Conservation (phyloP, 257 asterid species). For the Avicennia marina region DNA sequence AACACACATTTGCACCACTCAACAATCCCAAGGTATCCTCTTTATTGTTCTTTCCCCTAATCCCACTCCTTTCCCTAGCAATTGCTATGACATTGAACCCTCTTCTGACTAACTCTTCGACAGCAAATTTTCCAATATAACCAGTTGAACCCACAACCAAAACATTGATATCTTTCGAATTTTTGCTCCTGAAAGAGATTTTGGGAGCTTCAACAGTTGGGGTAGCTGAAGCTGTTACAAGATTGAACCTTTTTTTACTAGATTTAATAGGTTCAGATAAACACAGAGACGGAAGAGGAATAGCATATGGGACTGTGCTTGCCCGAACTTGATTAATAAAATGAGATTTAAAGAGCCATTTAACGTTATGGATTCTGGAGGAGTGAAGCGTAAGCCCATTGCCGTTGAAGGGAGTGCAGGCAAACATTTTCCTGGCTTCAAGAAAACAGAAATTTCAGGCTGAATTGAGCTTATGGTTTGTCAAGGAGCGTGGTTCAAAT, state of each 20-base stretch:
- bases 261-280: constrained; percentile 25
- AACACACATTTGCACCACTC: constrained; percentile 63
- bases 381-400: constrained; percentile 37
- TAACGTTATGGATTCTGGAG: constrained; percentile 27
- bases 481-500: too few species aligned
- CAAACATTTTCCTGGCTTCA: constrained; percentile 51
- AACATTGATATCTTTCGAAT: constrained; percentile 62
- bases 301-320: constrained; percentile 29
- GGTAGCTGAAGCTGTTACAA: constrained; percentile 35
- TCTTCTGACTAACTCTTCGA: constrained; percentile 61
- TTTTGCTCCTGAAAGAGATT: constrained; percentile 59
- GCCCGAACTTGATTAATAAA: constrained; percentile 46
- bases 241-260: constrained; percentile 31
- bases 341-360: constrained; percentile 30
- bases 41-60: constrained; percentile 55
- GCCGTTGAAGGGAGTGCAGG: constrained; percentile 43
- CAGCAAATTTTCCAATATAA: constrained; percentile 88
- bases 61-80: constrained; percentile 87
- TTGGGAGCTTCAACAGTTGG: constrained; percentile 36
- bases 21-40: constrained; percentile 57
- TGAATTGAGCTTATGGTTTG: constrained; percentile 9
- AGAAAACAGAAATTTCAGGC: constrained; percentile 23
- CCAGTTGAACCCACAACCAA: constrained; percentile 92
- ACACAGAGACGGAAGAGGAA: constrained; percentile 37
- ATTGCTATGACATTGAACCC: constrained; percentile 84